Evolutionary conservation across 441 rosid genomes (phyloP), one percentile per base, ranked within the genome.

Genomic region (Pelargonium citronellum): DNA sequence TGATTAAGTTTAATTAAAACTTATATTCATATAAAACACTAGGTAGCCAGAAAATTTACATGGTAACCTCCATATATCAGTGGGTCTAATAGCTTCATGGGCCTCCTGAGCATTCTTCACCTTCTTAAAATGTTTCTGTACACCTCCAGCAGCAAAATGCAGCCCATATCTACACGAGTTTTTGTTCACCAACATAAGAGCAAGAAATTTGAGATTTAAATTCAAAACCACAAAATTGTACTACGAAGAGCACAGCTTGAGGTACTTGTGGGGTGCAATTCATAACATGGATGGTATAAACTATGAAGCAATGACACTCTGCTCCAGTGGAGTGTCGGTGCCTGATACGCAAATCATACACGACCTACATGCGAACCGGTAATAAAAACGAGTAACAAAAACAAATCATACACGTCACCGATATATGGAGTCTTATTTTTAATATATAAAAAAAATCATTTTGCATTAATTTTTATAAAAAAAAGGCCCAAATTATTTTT

Each of bases 101-200:
- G 99, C 97, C 83, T 95, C 99, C 79, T 90, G 98, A 79, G 98
- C 90, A 82, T 95, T 95, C 83, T 95, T 95, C 76, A 95, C 97
- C 84, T 89, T 95, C 83, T 86, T 95, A 79, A 87, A 90, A 85
- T 82, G 92, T 77, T 89, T 95, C 58, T 90, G 92, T 49, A 87
- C 86, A 77, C 77, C 74, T 55, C 51, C 86, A 69, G 91, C 77
- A 65, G 86, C 86, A 79, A 85, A 88, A 69, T 81, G 84, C 27
- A 78, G 70, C 30, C 98, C 98, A 83, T 87, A 92, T 79, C 99
- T 95, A 78, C 74, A 80, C 64, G 77, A 73, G 72, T 61, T 60
- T 65, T 58, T 51, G 34, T 68, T 66, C 8, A 49, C 62, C 24
- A 63, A 3, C 70, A 71, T 64, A 62, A 64, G 63, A 69, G 64